Evolutionary conservation across 2,329 filamentous ascomycete genomes (phyloP), one percentile per base, ranked within the genome.

Genomic region (Colletotrichum trifolii): DNA sequence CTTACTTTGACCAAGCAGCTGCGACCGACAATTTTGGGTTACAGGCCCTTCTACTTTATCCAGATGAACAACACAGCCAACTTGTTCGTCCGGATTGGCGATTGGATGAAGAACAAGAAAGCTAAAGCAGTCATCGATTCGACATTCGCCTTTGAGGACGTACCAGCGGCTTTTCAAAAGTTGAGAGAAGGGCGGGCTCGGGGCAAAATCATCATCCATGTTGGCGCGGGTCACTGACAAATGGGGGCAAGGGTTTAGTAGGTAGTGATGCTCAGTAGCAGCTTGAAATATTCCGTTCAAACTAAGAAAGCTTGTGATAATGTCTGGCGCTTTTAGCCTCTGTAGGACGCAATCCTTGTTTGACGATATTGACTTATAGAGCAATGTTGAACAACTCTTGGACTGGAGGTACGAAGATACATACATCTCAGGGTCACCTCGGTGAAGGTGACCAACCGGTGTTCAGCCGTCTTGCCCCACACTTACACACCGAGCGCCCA

Each of bases 151-250:
- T 74, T 71, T 38, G 64, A 69, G 0, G 60, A 72, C 1, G 71
- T 67, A 2, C 69, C 67, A 4, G 54, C 64, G 3, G 74, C 74
- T 1, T 75, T 70, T 35, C 55, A 45, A 25, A 69, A 69, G 59
- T 62, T 73, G 2, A 67, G 67, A n/a, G 40, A 58, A 13, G 71
- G 70, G 7, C 55, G 55, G 2, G 63, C 69, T 0, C 52, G 46
- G 5, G 74, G 73, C 0, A 76, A 76, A 65, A 69, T 75, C 45
- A 54, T 76, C 1, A 59, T 74, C 12, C 60, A 64, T 15, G 48
- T 60, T 3, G 36, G 43, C 5, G 13, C 13, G 11, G n/a, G 5
- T 17, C 2, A 17, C 17, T 17, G 2, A 17, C 17, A 17, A 17
- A 17, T 1, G 17, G 17, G 17, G 17, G 17, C n/a, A 1, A 17